Evolutionary conservation across 345 rosid species (phyloP), one percentile per base, ranked within the genome.

Genomic region (Cardamine chenopodiifolia): DNA sequence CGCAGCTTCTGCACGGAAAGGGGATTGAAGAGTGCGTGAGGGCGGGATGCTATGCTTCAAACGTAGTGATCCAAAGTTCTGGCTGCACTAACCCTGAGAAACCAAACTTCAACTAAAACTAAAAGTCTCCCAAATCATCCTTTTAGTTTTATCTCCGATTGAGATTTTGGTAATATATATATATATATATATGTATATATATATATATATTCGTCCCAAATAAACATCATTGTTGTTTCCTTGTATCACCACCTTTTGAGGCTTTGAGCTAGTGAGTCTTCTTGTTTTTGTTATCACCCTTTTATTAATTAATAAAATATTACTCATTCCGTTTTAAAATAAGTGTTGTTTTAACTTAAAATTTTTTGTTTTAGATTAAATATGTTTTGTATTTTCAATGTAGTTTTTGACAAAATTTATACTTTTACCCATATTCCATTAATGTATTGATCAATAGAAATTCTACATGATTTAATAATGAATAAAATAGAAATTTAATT

Each of bases 1-100:
- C 98, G 6, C 99, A 90, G 76, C 74, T 95, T 82, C 87, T 89
- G 39, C 88, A 82, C 50, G 91, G 82, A 81, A 95, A 92, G 74
- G 82, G 87, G 5, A 80, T 95, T 12, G 96, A 79, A 29, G 97
- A 83, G 17, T 90, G 97, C 8, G 90, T 95, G 42, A 90, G 77
- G 75, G 98, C 91, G 11, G 99, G 92, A 12, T 84, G 85, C 71
- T 92, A 95, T 25, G 98, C 94, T 0, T 80, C 96, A 14, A 89
- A 91, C 49, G 93, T 89, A 15, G 82, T 94, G 58, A 94, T 94
- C 84, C 99, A 90, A 55, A 88, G 98, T 84, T 86, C 97, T 49
- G 97, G 99, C 31, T 95, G 99, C 97, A 88, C 97, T 58, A 90
- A 85, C 79, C 86, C 86, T 56, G 86, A 81, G 42, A 80, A 75